Evolutionary conservation across 306 rosid species (phyloP), one percentile per base, ranked within the genome.

Genomic region (Geum urbanum): DNA sequence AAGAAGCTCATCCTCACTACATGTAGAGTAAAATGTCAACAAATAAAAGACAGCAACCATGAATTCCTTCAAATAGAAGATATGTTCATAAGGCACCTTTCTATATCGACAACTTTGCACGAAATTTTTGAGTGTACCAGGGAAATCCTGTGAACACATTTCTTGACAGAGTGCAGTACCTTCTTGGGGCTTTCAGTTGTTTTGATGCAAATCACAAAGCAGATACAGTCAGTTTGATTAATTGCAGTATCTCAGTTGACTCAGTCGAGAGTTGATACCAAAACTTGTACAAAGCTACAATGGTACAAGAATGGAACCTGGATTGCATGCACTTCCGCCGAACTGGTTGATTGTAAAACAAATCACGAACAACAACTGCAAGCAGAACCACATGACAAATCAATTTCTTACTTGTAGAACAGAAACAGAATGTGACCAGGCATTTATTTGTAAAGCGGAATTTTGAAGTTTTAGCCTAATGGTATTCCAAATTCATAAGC

Each of bases 341-440:
- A 83, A 91, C 95, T 44, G 97, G 99, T 82, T 94, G 99, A 80
- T 91, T 94, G 89, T 94, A 91, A 79, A 88, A 94, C 77, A 91
- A 78, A 82, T 94, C 99, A 39, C 89, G 94, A 66, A 87, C 96
- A 80, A 79, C 72, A 78, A 88, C 99, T 94, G 86, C 83, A 62
- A 62, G 14, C 11, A 62, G 57, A 70, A 61, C 24, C 77, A 71
- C 79, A 79, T 54, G 64, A 71, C 66, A 20, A 69, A 69, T 22
- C 61, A 59, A 7, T 44, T 66, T 67, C 47, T 71, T 58, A 44
- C 41, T n/a, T 8, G 66, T 43, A 50, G 4, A 70, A 64, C 24
- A 49, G 20, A 16, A 39, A 46, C 41, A 69, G 16, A 50, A 12
- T 5, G 37, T 19, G n/a, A 56, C n/a, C 40, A 50, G 37, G 48